Conservation (phyloP, 352 stramenopile species). For the Peronospora destructor region DNA sequence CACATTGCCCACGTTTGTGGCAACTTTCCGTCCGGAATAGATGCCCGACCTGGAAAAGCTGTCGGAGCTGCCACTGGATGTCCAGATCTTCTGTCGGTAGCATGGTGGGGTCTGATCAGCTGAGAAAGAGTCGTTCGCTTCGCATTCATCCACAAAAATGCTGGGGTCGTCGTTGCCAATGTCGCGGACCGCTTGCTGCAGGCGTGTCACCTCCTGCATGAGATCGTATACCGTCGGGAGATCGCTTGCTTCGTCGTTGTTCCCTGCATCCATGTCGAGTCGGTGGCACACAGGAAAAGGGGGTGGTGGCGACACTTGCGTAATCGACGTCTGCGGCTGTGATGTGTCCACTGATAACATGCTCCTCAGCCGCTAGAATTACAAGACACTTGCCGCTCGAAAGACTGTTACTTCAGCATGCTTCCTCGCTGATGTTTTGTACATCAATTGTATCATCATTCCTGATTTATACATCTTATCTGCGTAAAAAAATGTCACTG, state of each 20-base stretch:
- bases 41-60: slow-evolving; percentile 26
- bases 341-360: background rate
- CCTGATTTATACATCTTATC: background rate
- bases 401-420: background rate
- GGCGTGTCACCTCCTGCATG: slow-evolving; percentile 38
- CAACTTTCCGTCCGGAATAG: slow-evolving; percentile 22
- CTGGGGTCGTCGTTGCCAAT: slow-evolving; percentile 29
- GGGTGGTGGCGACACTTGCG: slow-evolving; percentile 3
- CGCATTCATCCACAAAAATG: slow-evolving; percentile 30
- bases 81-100: slow-evolving; percentile 18
- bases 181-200: slow-evolving; percentile 43
- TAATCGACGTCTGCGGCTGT: background rate
- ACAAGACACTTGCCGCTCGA: background rate
- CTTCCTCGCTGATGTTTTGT: slow-evolving; percentile 7
- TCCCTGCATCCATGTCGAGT: slow-evolving; percentile 26
- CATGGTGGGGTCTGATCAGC: slow-evolving; percentile 18
- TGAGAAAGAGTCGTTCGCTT: slow-evolving; percentile 16
- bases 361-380: background rate
- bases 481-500: too few species aligned
- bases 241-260: slow-evolving; percentile 20
- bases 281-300: slow-evolving; percentile 17
- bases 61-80: slow-evolving; percentile 18
- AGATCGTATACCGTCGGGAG: slow-evolving; percentile 52
- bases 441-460: slow-evolving; percentile 15
- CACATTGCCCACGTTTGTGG: slow-evolving; percentile 20